phyloP scores from a whole-genome alignment of 2,329 filamentous ascomycete genomes.

The Xylariaceae sp. region DNA sequence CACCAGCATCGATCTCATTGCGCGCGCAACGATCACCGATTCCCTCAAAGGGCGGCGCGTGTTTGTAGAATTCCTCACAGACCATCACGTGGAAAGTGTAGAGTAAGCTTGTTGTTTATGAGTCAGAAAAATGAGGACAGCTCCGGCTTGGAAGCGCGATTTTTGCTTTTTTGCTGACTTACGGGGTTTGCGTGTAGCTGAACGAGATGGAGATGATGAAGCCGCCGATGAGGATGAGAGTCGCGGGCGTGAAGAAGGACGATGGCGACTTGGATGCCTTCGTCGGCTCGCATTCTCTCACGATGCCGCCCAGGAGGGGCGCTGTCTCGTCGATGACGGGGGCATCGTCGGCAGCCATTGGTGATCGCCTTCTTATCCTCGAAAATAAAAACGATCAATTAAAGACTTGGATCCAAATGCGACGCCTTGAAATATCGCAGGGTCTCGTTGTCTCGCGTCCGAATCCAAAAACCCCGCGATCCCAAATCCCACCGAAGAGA shows the following conservation, averaged over 20 bases:
- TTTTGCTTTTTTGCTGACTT: conserved; percentile 4
- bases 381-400: neutral
- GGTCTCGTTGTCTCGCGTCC: no score
- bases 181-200: conserved; percentile 26
- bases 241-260: conserved; percentile 13
- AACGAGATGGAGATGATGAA: conserved; percentile 25
- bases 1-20: conserved; percentile 56
- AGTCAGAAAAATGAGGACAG: neutral
- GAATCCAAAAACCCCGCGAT: no score
- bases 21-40: conserved; percentile 51
- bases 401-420: no score
- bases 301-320: conserved; percentile 18
- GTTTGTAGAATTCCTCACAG: conserved; percentile 61
- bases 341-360: conserved; percentile 11
- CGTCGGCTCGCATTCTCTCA: conserved; percentile 5
- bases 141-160: neutral
- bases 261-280: conserved; percentile 4
- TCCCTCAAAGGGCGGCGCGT: conserved; percentile 45
- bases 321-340: conserved; percentile 19
- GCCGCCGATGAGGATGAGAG: conserved; percentile 17
- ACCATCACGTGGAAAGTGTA: conserved; percentile 67
- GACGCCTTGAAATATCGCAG: no score
- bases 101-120: conserved; percentile 35
- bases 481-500: no score
- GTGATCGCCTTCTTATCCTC: neutral